Base-by-base conservation (phyloP, 352 stramenopile genomes). In the Pythium brachiatum region DNA sequence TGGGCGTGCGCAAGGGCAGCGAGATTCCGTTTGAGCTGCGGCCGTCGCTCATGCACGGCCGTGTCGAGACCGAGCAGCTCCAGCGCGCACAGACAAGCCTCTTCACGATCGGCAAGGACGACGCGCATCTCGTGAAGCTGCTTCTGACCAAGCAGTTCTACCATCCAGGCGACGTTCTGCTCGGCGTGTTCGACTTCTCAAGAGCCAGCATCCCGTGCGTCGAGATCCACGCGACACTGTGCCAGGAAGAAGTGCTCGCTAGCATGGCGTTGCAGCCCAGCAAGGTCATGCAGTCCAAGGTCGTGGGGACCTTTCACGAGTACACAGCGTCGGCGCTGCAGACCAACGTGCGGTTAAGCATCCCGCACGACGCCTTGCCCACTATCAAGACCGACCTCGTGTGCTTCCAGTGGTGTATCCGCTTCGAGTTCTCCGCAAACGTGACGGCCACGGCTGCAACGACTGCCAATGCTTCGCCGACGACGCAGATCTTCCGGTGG, bases 51-150 rank as follows among this genome's bases (percentile, higher is more conserved):
- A 87, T 89, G 78, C 80, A 89, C 27, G 80, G 80, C 3, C 80
- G 80, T 15, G 75, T 88, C 43, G 80, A 89, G 72, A 86, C 76
- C 12, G 80, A 89, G 57, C 62, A 65, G 23, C 48, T 78, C 34
- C 73, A 86, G 41, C 72, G 78, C 20, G 68, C 78, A 12, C 80
- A 89, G 68, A 84, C 76, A 26, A 86, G 80, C 38, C 76, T 88
- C 36, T 89, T 83, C 47, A 89, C 80, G n/a, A 89, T 89, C 54
- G 76, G 80, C 53, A 83, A 87, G 61, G 75, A 85, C 47, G 75
- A 69, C 27, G 76, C 70, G 32, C 80, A 89, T 43, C 70, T 89
- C 39, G 80, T 89, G 32, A 72, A 71, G 7, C 77, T 89, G 62
- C 53, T 84, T 43, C 62, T 89, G 16, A 75, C 72, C 21, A 89